Base-by-base conservation (phyloP, 129 eudicot genomes). In the Artemisia annua region DNA sequence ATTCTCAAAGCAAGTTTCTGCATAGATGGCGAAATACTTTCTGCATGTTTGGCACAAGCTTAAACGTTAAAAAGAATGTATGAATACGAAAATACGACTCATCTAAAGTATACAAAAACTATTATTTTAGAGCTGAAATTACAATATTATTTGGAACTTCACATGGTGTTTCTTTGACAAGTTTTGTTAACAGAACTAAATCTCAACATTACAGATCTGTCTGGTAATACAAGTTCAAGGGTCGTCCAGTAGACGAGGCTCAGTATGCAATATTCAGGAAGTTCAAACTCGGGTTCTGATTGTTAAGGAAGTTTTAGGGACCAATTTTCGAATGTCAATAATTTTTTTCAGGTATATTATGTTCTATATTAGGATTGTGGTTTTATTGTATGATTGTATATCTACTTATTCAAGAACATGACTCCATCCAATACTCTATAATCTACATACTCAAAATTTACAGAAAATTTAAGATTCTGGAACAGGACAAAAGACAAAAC, bases 1-100 rank as follows among this genome's bases (percentile, higher is more conserved):
- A 60, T 71, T 77, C 13, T 79, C 78, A 71, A 87, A 89, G 80
- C 96, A 89, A 69, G 96, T 87, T 78, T 89, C 92, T 63, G 96
- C 96, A 85, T 86, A 89, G 46, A 89, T 76, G 28, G 85, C 85
- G 22, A 89, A 89, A 81, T 84, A 87, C 48, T 89, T 83, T 81
- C 96, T 89, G 92, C 70, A 75, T 71, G 58, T 75, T 75, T 63
- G 44, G 32, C 63, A 76, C 59, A 78, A 48, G 73, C 20, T 75
- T 65, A 68, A 50, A 28, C 22, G 10, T n/a, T 46, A 22, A 15
- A 11, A 54, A 70, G 19, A n/a, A 70, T 20, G n/a, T 54, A 3
- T 20, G 15, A 28, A 53, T 15, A 48, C 44, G 48, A 20, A 43
- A 4, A 17, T 24, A 16, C 11, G 10, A 59, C 18, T 56, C 44